phyloP scores from a whole-genome alignment of 257 asterid species.

The Nicotiana obtusifolia region DNA sequence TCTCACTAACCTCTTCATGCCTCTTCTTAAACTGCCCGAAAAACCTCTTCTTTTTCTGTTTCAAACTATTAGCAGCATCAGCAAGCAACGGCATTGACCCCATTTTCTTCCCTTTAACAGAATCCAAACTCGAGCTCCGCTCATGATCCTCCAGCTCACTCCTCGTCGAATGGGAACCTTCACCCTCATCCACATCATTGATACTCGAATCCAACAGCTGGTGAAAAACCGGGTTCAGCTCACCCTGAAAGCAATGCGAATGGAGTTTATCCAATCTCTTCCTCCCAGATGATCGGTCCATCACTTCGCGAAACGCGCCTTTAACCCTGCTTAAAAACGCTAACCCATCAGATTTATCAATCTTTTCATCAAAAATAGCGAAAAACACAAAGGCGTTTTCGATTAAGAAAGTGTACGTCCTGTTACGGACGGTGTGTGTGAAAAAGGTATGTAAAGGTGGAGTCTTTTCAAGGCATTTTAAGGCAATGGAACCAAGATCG shows the following conservation, averaged over 20 bases:
- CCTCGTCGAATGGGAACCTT: constrained; percentile 29
- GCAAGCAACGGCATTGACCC: constrained; percentile 28
- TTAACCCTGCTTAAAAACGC: constrained; percentile 49
- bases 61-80: constrained; percentile 23
- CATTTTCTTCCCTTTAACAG: constrained; percentile 27
- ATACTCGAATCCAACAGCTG: constrained; percentile 40
- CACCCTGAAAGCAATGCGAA: constrained; percentile 81
- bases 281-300: constrained; percentile 15
- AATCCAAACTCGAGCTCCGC: constrained; percentile 30
- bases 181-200: constrained; percentile 29
- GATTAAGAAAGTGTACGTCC: constrained; percentile 61
- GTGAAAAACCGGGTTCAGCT: constrained; percentile 72
- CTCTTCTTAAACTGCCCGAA: constrained; percentile 27
- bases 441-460: constrained; percentile 61
- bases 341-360: constrained; percentile 51
- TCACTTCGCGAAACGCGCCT: constrained; percentile 41
- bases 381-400: constrained; percentile 51
- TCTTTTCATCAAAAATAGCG: constrained; percentile 50
- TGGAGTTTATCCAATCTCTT: constrained; percentile 34
- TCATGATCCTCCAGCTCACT: constrained; percentile 18
- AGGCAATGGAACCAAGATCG: constrained; percentile 60
- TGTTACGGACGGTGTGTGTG: constrained; percentile 66
- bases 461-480: constrained; percentile 61
- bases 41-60: constrained; percentile 43
- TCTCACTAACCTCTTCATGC: constrained; percentile 19